Evolutionary conservation across 2,329 filamentous ascomycete genomes (phyloP).

Genomic region (Endoconidiophora laricicola): DNA sequence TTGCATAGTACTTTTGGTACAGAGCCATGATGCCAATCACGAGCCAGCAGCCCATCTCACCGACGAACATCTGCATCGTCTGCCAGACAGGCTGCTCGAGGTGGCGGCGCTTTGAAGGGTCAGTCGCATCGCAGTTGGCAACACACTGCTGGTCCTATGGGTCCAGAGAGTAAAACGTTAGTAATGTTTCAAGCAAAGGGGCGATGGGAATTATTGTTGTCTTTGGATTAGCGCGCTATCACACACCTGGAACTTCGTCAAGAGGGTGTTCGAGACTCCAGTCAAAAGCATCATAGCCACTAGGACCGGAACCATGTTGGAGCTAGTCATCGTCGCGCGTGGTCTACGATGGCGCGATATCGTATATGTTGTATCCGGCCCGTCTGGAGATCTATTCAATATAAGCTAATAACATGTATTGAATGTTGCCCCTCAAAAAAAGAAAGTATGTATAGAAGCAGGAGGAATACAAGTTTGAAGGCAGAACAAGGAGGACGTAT

Average conservation of each 20-base stretch:
- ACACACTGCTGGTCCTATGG: constrained; percentile 88
- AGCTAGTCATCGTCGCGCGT: constrained; percentile 45
- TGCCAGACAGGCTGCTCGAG: constrained; percentile 96
- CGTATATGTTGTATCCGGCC: no score
- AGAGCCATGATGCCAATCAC: constrained; percentile 58
- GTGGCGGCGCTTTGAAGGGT: constrained; percentile 47
- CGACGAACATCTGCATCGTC: constrained; percentile 95
- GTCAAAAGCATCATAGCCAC: constrained; percentile 95
- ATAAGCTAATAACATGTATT: no score
- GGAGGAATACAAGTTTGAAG: no score
- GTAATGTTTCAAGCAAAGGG: not conserved
- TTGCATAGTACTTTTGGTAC: constrained; percentile 39
- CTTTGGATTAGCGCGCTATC: not conserved
- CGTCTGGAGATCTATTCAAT: no score
- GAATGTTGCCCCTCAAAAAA: no score
- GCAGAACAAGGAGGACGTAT: no score
- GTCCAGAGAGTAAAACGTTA: not conserved
- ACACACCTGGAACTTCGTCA: constrained; percentile 86
- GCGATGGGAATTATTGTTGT: not conserved
- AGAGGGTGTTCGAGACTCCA: constrained; percentile 87
- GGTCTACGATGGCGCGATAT: not conserved
- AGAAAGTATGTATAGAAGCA: not conserved
- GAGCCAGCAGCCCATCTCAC: constrained; percentile 91
- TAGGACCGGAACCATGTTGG: constrained; percentile 61
- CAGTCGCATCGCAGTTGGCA: constrained; percentile 59